Evolutionary conservation across 169 alveolate species (phyloP), one percentile per base, ranked within the genome.

Genomic region (Plasmodium gallinaceum): DNA sequence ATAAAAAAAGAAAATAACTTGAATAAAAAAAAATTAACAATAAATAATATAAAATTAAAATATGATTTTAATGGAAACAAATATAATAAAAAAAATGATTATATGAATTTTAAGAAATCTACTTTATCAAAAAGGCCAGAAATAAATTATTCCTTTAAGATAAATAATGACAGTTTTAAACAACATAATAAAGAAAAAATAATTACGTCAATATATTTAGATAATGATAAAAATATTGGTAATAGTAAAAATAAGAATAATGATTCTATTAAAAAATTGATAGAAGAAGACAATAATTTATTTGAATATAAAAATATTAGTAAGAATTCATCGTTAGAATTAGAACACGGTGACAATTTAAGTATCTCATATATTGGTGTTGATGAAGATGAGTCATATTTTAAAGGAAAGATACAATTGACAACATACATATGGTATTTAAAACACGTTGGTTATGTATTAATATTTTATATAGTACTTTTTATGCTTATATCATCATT

Each of bases 401-500:
- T 64, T 54, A 62, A 65, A 64, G 89, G 89, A 45, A 64, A 62
- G 0, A 65, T 76, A 26, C 51, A 65, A 64, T 22, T 64, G 64
- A 52, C 43, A 48, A 76, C 89, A 10, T 76, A 64, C 18, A 8
- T 26, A 52, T 76, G 89, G 89, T 42, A 45, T 64, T 62, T 76
- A 22, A 45, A 26, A n/a, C 37, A 65, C 9, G 71, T 76, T 76
- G 89, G 89, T 4, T 18, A 37, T 51, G 69, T 76, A 10, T 12
- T 76, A 65, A 9, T 76, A 76, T 37, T 65, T 20, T 48, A 16
- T 12, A 65, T 76, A 64, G 22, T 76, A 54, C 24, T 76, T 64
- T 65, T 76, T 54, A 76, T 76, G 89, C 46, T 76, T 65, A 51
- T 76, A 64, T 62, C 89, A 46, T 32, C 62, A 10, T 51, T 76